A percentile compares a stretch with the other conserved stretches of the same genome.
phyloP scores from a whole-genome alignment of 495 filamentous ascomycete genomes.

The Ascobolus immersus region DNA sequence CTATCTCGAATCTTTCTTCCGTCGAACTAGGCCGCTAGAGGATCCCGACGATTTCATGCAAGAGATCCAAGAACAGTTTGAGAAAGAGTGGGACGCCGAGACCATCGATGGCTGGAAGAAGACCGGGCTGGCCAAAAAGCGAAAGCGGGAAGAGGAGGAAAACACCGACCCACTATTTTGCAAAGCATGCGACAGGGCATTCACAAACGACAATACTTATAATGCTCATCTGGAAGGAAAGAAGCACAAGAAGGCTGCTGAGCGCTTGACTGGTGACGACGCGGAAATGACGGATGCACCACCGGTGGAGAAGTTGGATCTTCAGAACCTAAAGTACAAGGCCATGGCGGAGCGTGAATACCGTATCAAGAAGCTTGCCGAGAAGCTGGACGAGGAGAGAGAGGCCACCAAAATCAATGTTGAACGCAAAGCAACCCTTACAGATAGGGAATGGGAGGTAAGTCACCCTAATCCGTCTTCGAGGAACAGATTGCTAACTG shows the following conservation, averaged over 20 bases:
- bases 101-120: constrained; percentile 56
- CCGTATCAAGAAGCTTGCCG: constrained; percentile 47
- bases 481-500: constrained; percentile 2
- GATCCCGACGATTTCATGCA: constrained; percentile 54
- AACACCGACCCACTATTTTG: constrained; percentile 45
- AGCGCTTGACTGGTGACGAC: constrained; percentile 16
- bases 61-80: constrained; percentile 56
- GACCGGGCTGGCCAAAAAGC: constrained; percentile 24
- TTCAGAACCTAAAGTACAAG: constrained; percentile 50
- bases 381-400: constrained; percentile 51
- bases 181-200: constrained; percentile 71
- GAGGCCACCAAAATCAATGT: constrained; percentile 75
- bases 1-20: constrained; percentile 71
- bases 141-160: constrained; percentile 8
- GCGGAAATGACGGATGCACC: constrained; percentile 13
- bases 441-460: constrained; percentile 61
- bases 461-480: neutral
- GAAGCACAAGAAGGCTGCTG: constrained; percentile 69
- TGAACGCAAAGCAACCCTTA: constrained; percentile 85
- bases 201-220: constrained; percentile 88
- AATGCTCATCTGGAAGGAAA: constrained; percentile 66
- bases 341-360: constrained; percentile 76
- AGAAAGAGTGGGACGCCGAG: constrained; percentile 52
- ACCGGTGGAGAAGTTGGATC: constrained; percentile 10
- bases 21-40: constrained; percentile 53